phyloP scores from a whole-genome alignment of 495 filamentous ascomycete genomes.

The Rostrohypoxylon terebratum region DNA sequence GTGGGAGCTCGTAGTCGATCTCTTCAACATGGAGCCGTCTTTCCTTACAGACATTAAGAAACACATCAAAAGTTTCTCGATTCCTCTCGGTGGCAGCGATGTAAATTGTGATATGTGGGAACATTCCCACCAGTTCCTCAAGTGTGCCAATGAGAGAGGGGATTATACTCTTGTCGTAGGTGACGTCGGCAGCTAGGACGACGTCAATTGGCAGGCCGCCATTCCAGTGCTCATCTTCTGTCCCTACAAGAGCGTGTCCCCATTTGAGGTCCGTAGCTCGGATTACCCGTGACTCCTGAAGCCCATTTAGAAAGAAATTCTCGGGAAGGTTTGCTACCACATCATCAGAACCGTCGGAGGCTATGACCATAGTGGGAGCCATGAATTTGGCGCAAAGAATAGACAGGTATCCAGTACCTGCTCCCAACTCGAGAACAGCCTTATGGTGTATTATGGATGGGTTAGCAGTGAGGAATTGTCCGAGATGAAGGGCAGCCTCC shows the following conservation, averaged over 20 bases:
- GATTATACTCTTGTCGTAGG: slow-evolving; percentile 61
- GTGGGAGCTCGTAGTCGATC: slow-evolving; percentile 51
- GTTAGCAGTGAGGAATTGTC: slow-evolving; percentile 70
- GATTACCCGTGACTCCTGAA: slow-evolving; percentile 60
- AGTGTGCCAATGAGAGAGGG: slow-evolving; percentile 60
- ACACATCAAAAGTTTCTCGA: slow-evolving; percentile 57
- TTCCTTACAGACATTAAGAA: slow-evolving; percentile 53
- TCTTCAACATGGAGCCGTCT: slow-evolving; percentile 51
- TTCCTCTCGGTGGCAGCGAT: slow-evolving; percentile 65
- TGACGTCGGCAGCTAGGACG: slow-evolving; percentile 64
- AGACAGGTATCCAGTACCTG: slow-evolving; percentile 87
- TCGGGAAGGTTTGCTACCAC: slow-evolving; percentile 76
- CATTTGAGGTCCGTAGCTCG: slow-evolving; percentile 67
- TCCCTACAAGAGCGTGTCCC: slow-evolving; percentile 66
- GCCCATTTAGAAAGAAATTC: slow-evolving; percentile 74
- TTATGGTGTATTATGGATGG: slow-evolving; percentile 63
- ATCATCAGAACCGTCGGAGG: slow-evolving; percentile 83
- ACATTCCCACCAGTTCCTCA: slow-evolving; percentile 53
- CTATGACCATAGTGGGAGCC: slow-evolving; percentile 69
- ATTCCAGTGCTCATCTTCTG: slow-evolving; percentile 59
- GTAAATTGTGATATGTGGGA: slow-evolving; percentile 53
- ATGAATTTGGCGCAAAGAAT: slow-evolving; percentile 84
- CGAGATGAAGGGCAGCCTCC: slow-evolving; percentile 92
- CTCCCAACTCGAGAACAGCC: slow-evolving; percentile 84
- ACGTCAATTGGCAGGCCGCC: slow-evolving; percentile 57